Evolutionary conservation across 164 flowering plant genomes (phyloP), one percentile per base, ranked within the genome.

Genomic region (Protea cynaroides): DNA sequence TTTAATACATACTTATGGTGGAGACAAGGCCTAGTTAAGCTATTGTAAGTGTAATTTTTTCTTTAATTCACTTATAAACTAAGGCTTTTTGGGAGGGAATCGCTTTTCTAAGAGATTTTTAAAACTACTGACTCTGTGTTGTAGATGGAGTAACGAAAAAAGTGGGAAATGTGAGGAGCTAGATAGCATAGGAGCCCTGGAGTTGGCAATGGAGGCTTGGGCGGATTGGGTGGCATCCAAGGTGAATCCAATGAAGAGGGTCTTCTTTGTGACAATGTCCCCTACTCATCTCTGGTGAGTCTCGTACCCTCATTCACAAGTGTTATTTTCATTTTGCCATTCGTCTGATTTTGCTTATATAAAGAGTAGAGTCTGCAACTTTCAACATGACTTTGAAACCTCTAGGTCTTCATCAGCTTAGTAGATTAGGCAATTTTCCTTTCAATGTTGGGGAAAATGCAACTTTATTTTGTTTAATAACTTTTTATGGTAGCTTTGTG

Each of bases 1-100:
- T 95, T 95, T 72, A 95, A 92, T 65, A 75, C 96, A 15, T 95
- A 92, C 77, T 66, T 95, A 62, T 95, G 99, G 99, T 95, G 99
- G 98, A 83, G 97, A 74, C 96, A 87, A 65, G 95, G 91, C 65
- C 90, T 92, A 8, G 83, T 94, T n/a, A 94, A 90, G 83, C 70
- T 94, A 40, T 66, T 77, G 98, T 93, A 58, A 83, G 92, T 82
- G 25, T 51, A 2, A 52, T 51, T 17, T 49, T 43, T 60, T 38
- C 37, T 3, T 22, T 63, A 15, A 40, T 23, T 63, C 24, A 65
- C 51, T 58, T 36, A 6, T n/a, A 36, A 46, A 59, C 43, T 25
- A 34, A 21, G 47, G 52, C 17, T n/a, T 23, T 4, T 36, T 24
- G 4, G 17, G 40, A 62, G 60, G 22, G 22, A 43, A 25, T 17